Evolutionary conservation across 352 stramenopile species (phyloP), one percentile per base, ranked within the genome.

Genomic region (Phytopythium ostracodes): DNA sequence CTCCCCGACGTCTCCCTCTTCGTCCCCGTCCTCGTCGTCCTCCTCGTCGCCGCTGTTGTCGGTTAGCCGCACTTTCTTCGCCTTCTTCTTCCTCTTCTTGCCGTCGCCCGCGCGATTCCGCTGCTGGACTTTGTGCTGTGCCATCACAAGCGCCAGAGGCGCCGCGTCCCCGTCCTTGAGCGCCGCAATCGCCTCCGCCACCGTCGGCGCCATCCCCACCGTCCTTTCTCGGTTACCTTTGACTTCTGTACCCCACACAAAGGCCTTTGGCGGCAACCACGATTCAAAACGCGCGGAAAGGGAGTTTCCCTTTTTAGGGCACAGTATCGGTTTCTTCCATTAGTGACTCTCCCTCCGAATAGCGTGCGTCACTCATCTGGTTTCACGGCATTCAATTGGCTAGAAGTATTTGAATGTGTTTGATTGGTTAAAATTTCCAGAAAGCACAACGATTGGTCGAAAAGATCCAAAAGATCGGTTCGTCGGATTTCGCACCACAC

Each of bases 141-240:
- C 63, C 63, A 88, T 65, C 11, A 79, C 50, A 11, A 71, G 54
- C 27, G 64, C 64, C 36, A 87, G 70, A 38, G 66, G 58, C 35
- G 47, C 60, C n/a, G 67, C 67, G 40, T 86, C 72, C 17, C 75
- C 65, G 10, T 58, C 62, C 29, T 67, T 62, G 17, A 89, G 72
- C 59, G 73, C 74, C 33, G 59, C 58, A 51, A 89, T 67, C 49
- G 75, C 80, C 14, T 79, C 72, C 24, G 68, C 66, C 46, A 83
- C 59, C 12, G 62, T 65, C 60, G 42, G 52, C 46, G 53, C 38
- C 66, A 63, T 71, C 53, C 5, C 33, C 31, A 10, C 27, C 33
- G 31, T 44, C 50, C 50, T 56, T 43, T 40, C 52, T 58, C 52
- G n/a, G 14, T 42, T 18, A 7, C 17, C 27, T 31, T n/a, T n/a